A percentile compares a stretch with the other conserved stretches of the same genome.
These are phyloP conservation scores for Linderina pennispora DNA, from an alignment of 192 early-diverging fungal genomes.

Conservation along the genomic window DNA sequence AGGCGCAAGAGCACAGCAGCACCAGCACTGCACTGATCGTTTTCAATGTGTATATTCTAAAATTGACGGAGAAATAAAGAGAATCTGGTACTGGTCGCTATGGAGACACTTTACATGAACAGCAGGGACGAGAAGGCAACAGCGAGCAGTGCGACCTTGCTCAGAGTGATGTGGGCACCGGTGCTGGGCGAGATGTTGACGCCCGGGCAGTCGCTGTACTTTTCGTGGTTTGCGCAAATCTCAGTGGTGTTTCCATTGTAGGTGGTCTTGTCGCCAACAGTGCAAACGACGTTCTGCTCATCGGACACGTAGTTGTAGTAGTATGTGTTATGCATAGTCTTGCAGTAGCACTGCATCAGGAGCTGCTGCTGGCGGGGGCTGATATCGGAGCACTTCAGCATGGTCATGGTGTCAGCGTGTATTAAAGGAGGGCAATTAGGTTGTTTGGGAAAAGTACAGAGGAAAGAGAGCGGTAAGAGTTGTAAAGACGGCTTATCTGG, in stretches of 20 bases:
- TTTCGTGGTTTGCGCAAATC: constrained; percentile 36
- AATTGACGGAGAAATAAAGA: too few species aligned
- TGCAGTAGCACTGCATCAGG: constrained; percentile 43
- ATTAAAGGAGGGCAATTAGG: too few species aligned
- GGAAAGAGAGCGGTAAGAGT: too few species aligned
- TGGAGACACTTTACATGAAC: constrained; percentile 22
- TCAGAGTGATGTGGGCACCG: constrained; percentile 10
- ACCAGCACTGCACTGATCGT: background rate
- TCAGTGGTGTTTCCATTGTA: constrained; percentile 12
- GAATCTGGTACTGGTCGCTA: too few species aligned
- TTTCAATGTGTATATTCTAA: too few species aligned
- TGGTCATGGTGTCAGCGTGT: too few species aligned
- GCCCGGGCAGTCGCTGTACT: constrained; percentile 25
- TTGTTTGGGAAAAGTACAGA: too few species aligned
- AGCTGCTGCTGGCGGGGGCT: constrained; percentile 25
- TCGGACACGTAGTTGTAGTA: constrained; percentile 16
- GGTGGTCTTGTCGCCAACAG: constrained; percentile 22
- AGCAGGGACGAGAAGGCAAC: constrained; percentile 15
- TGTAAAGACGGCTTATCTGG: too few species aligned
- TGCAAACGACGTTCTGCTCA: constrained; percentile 26
- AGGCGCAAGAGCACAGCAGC: background rate
- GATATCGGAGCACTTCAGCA: constrained; percentile 37
- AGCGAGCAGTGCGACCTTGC: constrained; percentile 30
- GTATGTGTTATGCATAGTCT: constrained; percentile 38
- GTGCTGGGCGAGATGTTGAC: constrained; percentile 22